These are phyloP conservation scores for Calonectria fujianensis DNA, from an alignment of 2,329 filamentous ascomycete species.

Conservation along the genomic window DNA sequence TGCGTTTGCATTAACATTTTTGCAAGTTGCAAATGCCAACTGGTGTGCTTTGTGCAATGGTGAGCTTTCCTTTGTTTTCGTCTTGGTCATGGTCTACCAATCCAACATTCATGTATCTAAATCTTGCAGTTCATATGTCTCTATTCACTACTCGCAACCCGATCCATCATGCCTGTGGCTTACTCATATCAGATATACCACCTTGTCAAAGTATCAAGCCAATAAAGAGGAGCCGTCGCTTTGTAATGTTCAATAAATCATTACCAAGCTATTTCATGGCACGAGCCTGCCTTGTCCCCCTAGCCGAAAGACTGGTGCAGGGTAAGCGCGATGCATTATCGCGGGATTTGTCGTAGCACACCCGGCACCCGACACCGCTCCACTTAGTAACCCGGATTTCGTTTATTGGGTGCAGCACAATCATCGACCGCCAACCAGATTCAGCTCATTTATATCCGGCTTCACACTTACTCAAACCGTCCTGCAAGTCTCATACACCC, in stretches of 20 bases:
- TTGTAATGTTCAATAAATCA: neutral
- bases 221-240: neutral
- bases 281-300: no score
- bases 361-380: conserved; percentile 32
- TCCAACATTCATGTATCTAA: neutral
- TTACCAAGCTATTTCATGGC: neutral
- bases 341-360: conserved; percentile 24
- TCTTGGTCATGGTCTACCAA: neutral
- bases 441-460: conserved; percentile 33
- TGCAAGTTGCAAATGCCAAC: neutral
- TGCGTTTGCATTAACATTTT: no score
- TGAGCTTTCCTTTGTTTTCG: neutral
- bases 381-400: conserved; percentile 9
- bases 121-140: neutral
- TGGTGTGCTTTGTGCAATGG: neutral
- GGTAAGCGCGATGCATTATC: conserved; percentile 23
- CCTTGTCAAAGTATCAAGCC: neutral
- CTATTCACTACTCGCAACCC: neutral
- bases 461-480: conserved; percentile 21
- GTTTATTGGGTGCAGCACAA: conserved; percentile 24
- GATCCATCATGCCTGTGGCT: accelerated
- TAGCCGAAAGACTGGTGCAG: conserved; percentile 20
- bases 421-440: conserved; percentile 32
- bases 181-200: neutral
- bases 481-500: neutral